Conservation (phyloP, 805 yeast genomes). For the Dipodascus geniculatus region DNA sequence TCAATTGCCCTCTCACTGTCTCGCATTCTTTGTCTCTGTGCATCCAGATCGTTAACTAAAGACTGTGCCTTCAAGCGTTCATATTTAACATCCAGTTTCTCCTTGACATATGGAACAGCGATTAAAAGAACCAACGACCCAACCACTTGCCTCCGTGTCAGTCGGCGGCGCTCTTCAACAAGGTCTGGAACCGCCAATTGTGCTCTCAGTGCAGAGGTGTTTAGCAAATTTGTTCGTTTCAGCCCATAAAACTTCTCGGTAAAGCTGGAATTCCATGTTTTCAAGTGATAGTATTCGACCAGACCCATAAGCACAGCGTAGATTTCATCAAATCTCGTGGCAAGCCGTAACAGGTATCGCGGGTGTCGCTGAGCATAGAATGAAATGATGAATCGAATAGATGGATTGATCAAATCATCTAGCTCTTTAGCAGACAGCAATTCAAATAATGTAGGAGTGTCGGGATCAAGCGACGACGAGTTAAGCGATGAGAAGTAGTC, state of each 20-base stretch:
- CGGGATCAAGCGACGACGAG: conserved; percentile 62
- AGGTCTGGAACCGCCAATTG: conserved; percentile 22
- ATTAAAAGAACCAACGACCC: conserved; percentile 43
- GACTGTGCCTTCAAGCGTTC: conserved; percentile 52
- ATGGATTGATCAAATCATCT: conserved; percentile 67
- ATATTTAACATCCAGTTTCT: conserved; percentile 52
- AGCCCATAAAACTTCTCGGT: conserved; percentile 90
- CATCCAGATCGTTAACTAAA: conserved; percentile 35
- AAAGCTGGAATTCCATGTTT: conserved; percentile 70
- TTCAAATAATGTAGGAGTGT: conserved; percentile 81
- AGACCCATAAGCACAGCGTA: conserved; percentile 47
- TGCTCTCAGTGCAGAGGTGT: conserved; percentile 18
- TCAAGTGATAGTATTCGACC: conserved; percentile 61
- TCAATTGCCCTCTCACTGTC: conserved; percentile 7
- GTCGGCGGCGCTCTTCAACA: conserved; percentile 40
- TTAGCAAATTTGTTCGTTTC: conserved; percentile 39
- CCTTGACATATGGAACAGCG: conserved; percentile 55
- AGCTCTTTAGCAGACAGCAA: conserved; percentile 72
- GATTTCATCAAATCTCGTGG: conserved; percentile 69
- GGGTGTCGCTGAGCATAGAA: conserved; percentile 78
- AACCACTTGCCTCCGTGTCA: conserved; percentile 41
- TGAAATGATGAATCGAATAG: conserved; percentile 65
- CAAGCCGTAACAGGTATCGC: conserved; percentile 43
- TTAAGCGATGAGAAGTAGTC: conserved; percentile 72
- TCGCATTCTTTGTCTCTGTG: conserved; percentile 15